phyloP scores from a whole-genome alignment of 257 asterid genomes.

The Anisodus tanguticus region DNA sequence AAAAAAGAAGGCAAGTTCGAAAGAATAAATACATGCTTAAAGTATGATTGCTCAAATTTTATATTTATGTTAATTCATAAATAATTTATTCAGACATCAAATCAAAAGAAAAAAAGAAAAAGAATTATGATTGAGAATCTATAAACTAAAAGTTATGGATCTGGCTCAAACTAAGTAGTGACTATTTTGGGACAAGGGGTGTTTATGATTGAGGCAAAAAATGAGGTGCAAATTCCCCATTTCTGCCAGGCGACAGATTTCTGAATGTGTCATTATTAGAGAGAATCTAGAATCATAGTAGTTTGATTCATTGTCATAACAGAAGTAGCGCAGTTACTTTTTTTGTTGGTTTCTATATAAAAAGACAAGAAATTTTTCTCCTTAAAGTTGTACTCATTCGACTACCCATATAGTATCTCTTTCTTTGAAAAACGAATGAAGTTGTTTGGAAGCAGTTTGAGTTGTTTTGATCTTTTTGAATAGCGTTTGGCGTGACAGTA shows the following conservation, averaged over 20 bases:
- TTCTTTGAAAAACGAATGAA: no score
- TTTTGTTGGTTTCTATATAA: neutral
- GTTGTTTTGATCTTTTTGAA: no score
- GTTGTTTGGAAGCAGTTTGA: no score
- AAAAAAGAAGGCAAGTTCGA: neutral
- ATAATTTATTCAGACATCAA: no score
- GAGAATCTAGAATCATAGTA: neutral
- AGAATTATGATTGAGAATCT: no score
- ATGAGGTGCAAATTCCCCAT: neutral
- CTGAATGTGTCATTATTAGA: neutral
- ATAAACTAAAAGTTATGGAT: no score
- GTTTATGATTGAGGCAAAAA: neutral
- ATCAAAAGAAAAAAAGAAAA: no score
- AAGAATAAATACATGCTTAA: neutral
- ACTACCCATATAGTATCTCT: neutral
- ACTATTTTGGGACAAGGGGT: neutral
- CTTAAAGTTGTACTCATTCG: neutral
- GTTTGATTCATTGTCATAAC: neutral
- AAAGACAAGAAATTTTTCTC: neutral
- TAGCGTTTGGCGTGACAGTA: no score
- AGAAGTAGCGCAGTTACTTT: neutral
- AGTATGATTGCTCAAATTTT: no score
- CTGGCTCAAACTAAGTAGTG: neutral
- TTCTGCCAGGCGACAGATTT: neutral
- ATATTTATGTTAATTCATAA: no score